Base-by-base conservation (phyloP, 768 basidiomycete genomes). In the Lactarius hengduanensis region DNA sequence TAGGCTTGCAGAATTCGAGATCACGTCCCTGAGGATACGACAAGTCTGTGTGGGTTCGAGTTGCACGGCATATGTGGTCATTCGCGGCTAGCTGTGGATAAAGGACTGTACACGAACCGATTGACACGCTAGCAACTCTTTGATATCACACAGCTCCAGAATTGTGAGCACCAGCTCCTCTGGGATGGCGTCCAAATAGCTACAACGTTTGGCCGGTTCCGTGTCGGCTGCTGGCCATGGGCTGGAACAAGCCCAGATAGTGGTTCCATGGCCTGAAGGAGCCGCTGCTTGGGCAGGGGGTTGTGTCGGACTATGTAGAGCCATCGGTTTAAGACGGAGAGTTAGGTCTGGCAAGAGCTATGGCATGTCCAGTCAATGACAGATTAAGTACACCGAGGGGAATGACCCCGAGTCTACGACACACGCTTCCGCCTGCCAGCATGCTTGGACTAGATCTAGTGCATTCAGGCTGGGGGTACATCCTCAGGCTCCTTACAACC, bases 121-220 rank as follows among this genome's bases (percentile, higher is more conserved):
- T 22, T 56, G 66, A 38, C 66, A 67, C 38, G 57, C 41, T n/a
- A 63, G 50, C 13, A 67, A 57, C 13, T 26, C 50, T 32, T 58
- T 57, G 2, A 47, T 59, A 32, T 63, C 41, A 36, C 62, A 67
- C 22, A n/a, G 38, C 41, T 67, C 62, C 41, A 67, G 57, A 26
- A 56, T 47, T 22, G 55, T 60, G 53, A 63, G 13, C 11, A 59
- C 36, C 8, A 67, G 18, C 16, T 67, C 66, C 28, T 59, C 66
- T 2, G 66, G 66, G 41, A 63, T 34, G 58, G 20, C 4, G 0
- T 36, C 10, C 2, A 67, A 22, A 45, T 45, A 30, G 50, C n/a
- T 26, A 22, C 13, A 50, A 11, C 26, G 26, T 53, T 28, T 53
- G 50, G 15, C 26, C 1, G 26, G 50, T 53, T 53, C 11, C 11